Percentiles rank a stretch among this genome's conserved stretches.
Evolutionary conservation across 2,329 filamentous ascomycete genomes (phyloP).

Genomic region (Neocucurbitaria cava): DNA sequence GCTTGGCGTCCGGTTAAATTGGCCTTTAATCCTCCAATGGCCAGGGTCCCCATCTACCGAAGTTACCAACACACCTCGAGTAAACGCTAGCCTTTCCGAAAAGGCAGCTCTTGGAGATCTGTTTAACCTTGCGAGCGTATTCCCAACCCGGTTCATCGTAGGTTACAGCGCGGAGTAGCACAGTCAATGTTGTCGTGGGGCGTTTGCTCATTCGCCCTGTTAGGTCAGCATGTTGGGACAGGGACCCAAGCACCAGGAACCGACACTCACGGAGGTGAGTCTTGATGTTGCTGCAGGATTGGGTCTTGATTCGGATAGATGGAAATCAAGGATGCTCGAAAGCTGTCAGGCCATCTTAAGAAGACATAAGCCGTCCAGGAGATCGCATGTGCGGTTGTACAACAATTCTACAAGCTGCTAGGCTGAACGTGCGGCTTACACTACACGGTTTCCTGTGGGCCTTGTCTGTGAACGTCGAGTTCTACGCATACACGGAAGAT

Average conservation of each 20-base stretch:
- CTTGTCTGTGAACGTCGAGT: not conserved
- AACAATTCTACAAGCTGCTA: not conserved
- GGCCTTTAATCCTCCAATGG: conserved; percentile 26
- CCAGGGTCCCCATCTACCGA: conserved; percentile 19
- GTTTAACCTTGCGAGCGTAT: conserved; percentile 14
- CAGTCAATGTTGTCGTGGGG: not conserved
- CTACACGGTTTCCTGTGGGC: not conserved
- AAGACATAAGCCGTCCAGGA: not conserved
- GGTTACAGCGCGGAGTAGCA: conserved; percentile 22
- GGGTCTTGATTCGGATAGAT: conserved; percentile 1
- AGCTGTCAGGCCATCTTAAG: not conserved
- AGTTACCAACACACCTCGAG: conserved; percentile 12
- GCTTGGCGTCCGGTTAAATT: conserved; percentile 37
- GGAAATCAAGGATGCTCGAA: not conserved
- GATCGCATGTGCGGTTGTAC: not conserved
- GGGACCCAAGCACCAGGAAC: conserved; percentile 3
- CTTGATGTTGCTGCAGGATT: conserved; percentile 1
- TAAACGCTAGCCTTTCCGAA: conserved; percentile 6
- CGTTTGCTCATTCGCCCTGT: not conserved
- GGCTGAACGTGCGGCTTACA: not conserved
- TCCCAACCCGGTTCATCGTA: conserved; percentile 6
- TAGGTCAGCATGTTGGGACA: conserved; percentile 1
- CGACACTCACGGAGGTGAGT: not conserved
- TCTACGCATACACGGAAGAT: not conserved
- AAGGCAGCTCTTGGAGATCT: conserved; percentile 1